Evolutionary conservation across 1,284 basidiomycete genomes (phyloP).

Genomic region (Porogramme epimiltina): DNA sequence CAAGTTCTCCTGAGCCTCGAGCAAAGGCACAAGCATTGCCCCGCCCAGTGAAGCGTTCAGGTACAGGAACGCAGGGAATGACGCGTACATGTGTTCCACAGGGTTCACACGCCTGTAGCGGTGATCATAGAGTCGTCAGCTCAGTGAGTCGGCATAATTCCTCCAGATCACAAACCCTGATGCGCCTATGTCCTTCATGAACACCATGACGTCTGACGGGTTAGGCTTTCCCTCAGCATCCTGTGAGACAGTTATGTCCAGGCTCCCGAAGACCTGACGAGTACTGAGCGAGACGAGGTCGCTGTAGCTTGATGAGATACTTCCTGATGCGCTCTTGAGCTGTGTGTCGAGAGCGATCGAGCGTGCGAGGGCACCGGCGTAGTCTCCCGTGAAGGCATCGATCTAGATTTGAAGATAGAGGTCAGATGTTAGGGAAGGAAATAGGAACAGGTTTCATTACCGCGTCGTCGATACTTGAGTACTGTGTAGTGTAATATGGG

Average conservation of each 20-base stretch:
- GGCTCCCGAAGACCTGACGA: conserved; percentile 41
- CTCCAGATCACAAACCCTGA: background rate
- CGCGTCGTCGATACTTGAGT: conserved; percentile 11
- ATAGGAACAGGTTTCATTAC: conserved; percentile 22
- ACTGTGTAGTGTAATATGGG: conserved; percentile 29
- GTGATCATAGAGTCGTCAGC: conserved; percentile 24
- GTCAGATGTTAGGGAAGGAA: background rate
- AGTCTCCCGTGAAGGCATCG: conserved; percentile 28
- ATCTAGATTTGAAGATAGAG: conserved; percentile 21
- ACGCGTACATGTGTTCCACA: conserved; percentile 49
- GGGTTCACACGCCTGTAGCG: conserved; percentile 38
- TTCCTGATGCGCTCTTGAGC: conserved; percentile 22
- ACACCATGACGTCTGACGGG: conserved; percentile 44
- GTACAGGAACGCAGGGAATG: conserved; percentile 49
- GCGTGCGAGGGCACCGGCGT: conserved; percentile 18
- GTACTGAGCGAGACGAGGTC: conserved; percentile 42
- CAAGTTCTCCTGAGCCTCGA: conserved; percentile 40
- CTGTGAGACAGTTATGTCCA: conserved; percentile 39
- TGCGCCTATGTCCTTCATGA: conserved; percentile 41
- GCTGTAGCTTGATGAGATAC: conserved; percentile 35
- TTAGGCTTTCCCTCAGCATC: conserved; percentile 40
- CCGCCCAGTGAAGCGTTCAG: conserved; percentile 44
- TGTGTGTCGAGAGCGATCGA: conserved; percentile 27
- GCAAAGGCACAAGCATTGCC: conserved; percentile 45
- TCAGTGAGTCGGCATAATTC: background rate